Evolutionary conservation across 2,329 filamentous ascomycete species (phyloP), one percentile per base, ranked within the genome.

Genomic region (Metarhizium rileyi): DNA sequence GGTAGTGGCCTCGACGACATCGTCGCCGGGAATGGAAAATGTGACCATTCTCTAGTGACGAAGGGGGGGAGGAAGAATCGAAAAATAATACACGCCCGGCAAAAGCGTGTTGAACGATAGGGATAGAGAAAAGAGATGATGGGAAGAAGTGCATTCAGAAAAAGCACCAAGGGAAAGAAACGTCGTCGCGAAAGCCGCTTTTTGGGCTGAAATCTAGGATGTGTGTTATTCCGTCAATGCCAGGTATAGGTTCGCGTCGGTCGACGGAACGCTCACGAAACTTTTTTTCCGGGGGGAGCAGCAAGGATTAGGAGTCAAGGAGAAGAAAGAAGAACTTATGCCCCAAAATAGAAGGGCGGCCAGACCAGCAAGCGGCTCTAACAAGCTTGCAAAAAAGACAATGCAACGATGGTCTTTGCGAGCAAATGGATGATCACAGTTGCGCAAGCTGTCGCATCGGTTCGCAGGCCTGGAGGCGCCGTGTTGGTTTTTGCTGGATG

Each of bases 21-120:
- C 60, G 45, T 70, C 67, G 56, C 61, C 63, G 28, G 66, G 66
- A 25, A 70, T 56, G 46, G 66, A 60, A 52, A 70, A 70, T 23
- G 67, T 70, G 28, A 69, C 67, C 67, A 70, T 70, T 18, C 38
- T 42, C 22, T 23, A 12, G 38, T 25, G 38, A 22, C 38, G 36
- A 42, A 25, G 22, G 38, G 3, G 35, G 25, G 22, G 12, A 42
- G 9, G 18, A 25, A 42, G 50, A 30, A 10, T 25, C 25, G 48
- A 42, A 8, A 27, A n/a, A 36, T 38, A 40, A 30, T 18, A n/a
- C 10, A 16, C 5, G 26, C 14, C 4, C 16, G 46, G 22, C 33
- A n/a, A 25, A 18, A 23, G 10, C 16, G 14, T 8, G 27, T 5
- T 25, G 22, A 18, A 43, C 4, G 20, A 25, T 6, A 40, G 33